phyloP scores from a whole-genome alignment of 2,329 filamentous ascomycete species.

The Colletotrichum spinosum region DNA sequence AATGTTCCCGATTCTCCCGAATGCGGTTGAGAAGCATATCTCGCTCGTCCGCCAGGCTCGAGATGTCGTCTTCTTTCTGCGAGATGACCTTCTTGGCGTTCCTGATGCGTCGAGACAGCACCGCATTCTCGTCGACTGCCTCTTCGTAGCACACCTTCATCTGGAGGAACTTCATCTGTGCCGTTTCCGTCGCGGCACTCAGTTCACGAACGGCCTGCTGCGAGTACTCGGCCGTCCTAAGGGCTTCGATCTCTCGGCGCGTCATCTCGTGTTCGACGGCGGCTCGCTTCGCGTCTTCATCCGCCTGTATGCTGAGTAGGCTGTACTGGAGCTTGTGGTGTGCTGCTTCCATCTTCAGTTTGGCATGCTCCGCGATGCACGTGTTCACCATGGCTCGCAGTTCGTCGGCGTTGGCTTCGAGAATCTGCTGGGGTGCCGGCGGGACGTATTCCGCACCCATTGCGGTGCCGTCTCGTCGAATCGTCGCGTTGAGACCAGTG shows the following conservation, averaged over 20 bases:
- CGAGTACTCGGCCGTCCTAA: constrained; percentile 79
- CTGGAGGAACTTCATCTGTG: constrained; percentile 68
- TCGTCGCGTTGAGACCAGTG: constrained; percentile 52
- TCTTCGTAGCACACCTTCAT: constrained; percentile 75
- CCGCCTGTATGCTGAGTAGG: constrained; percentile 84
- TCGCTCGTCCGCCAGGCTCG: constrained; percentile 79
- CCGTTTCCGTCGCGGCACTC: constrained; percentile 63
- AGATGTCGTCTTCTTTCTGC: constrained; percentile 79
- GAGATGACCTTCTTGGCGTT: constrained; percentile 83
- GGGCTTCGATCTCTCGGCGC: constrained; percentile 86
- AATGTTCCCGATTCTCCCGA: constrained; percentile 88
- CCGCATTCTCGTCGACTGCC: constrained; percentile 73
- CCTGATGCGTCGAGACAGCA: constrained; percentile 73
- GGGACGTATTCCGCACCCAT: constrained; percentile 54
- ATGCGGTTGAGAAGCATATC: constrained; percentile 84
- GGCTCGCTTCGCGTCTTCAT: constrained; percentile 86
- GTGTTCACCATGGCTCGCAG: constrained; percentile 67
- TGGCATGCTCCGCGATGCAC: constrained; percentile 67
- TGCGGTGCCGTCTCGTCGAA: constrained; percentile 41
- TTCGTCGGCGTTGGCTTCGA: constrained; percentile 65
- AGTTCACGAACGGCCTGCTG: constrained; percentile 69
- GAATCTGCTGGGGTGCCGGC: constrained; percentile 62
- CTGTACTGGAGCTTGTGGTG: constrained; percentile 93
- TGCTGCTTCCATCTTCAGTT: constrained; percentile 82
- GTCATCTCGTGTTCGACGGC: constrained; percentile 93